Percentiles rank a stretch among this genome's conserved stretches.
Evolutionary conservation across 441 rosid species (phyloP).

Genomic region (Erodium moschatum): DNA sequence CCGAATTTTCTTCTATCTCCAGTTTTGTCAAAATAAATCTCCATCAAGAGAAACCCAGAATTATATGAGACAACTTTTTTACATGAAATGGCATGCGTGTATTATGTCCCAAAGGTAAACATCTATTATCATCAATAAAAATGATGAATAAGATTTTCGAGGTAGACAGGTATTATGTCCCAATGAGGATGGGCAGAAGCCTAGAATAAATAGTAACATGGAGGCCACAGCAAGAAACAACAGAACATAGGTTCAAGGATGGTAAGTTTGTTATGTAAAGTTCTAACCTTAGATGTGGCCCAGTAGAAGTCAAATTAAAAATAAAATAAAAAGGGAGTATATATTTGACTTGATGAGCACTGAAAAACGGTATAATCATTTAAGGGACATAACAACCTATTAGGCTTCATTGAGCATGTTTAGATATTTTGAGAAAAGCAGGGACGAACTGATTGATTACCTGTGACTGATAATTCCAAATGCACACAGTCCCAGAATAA

Average conservation of each 20-base stretch:
- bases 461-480: conserved; percentile 79
- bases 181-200: not conserved
- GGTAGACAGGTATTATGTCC: not conserved
- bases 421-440: not conserved
- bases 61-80: not conserved
- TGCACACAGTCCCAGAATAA: conserved; percentile 64
- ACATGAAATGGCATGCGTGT: not conserved
- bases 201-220: not conserved
- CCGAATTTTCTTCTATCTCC: not conserved
- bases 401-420: not conserved
- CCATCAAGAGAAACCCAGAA: not conserved
- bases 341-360: not conserved
- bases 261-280: no score
- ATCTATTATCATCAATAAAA: not conserved
- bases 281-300: no score
- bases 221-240: not conserved
- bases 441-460: conserved; percentile 22
- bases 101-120: not conserved
- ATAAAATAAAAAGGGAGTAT: no score
- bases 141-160: not conserved
- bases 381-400: conserved; percentile 1
- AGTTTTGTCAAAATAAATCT: conserved; percentile 3
- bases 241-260: not conserved
- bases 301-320: no score
- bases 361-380: not conserved